Base-by-base conservation (phyloP, 2,329 filamentous ascomycete genomes). In the Talaromyces sp. region DNA sequence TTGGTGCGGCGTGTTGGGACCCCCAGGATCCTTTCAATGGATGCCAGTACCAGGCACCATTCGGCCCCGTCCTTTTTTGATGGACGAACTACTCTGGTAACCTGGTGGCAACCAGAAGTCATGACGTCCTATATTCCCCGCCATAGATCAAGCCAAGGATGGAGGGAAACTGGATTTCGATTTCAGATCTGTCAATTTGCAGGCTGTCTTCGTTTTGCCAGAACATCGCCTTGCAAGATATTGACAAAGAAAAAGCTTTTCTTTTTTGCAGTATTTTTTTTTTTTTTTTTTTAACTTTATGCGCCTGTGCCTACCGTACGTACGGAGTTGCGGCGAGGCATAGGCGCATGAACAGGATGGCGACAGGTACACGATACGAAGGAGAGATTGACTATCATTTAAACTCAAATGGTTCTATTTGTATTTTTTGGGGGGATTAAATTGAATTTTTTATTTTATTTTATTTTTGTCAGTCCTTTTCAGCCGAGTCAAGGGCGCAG, bases 51-150 rank as follows among this genome's bases (percentile, higher is more conserved):
- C 36, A 49, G 46, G 46, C 46, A 49, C 36, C 29, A 27, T 45
- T 47, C 48, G 36, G 58, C 52, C 51, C 57, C 57, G 52, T 19
- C 44, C 39, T 29, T 27, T 48, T 30, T 20, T 42, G 41, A 33
- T 42, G 51, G 36, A 60, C 57, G 57, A 61, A 61, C 54, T 57
- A 33, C 56, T 55, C 30, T 42, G 14, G 50, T 58, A 17, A 44
- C 45, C 39, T 32, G 49, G 55, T 58, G 52, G 61, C 55, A 62
- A 57, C 37, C 44, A 50, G 24, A 42, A 63, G 54, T 63, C 61
- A 59, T 63, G 61, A 63, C 58, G 58, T 56, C 48, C 54, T 44
- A 45, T 51, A 54, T 39, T 47, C 32, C 44, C 14, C 22, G n/a
- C 19, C 11, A 3, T 20, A 35, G 42, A n/a, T 45, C 24, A 20